A percentile compares a stretch with the other conserved stretches of the same genome.
Conservation (phyloP, 169 alveolate genomes). For the Neospora caninum region DNA sequence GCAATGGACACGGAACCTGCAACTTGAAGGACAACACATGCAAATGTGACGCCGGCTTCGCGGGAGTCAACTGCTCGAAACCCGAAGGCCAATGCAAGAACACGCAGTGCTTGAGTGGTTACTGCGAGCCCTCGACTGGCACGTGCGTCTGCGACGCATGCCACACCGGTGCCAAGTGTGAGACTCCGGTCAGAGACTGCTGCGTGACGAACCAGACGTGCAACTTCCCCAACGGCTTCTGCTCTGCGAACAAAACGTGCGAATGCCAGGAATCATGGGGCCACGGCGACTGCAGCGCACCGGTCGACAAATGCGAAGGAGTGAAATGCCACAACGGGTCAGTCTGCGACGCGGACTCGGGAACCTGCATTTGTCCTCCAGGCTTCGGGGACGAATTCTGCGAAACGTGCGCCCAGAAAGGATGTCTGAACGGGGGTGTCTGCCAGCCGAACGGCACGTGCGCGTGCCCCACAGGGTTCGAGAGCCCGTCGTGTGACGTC, state of each 20-base stretch:
- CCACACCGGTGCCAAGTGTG: constrained; percentile 48
- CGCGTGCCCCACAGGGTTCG: background rate
- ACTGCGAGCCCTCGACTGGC: constrained; percentile 48
- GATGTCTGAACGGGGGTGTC: constrained; percentile 34
- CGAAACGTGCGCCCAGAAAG: background rate
- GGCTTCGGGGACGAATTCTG: constrained; percentile 55
- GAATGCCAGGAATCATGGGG: constrained; percentile 43
- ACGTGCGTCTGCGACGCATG: constrained; percentile 56
- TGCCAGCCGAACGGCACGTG: constrained; percentile 57
- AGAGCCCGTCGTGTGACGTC: constrained; percentile 42
- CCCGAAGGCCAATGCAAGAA: constrained; percentile 6
- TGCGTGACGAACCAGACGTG: constrained; percentile 54
- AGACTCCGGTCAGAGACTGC: constrained; percentile 41
- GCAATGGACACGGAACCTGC: constrained; percentile 54
- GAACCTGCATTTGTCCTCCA: constrained; percentile 46
- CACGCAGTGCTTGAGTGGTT: background rate
- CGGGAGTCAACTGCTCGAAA: constrained; percentile 61
- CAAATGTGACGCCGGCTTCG: constrained; percentile 45
- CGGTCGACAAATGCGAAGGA: constrained; percentile 48
- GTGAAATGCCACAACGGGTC: constrained; percentile 52
- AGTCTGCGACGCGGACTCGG: constrained; percentile 44
- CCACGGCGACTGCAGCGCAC: constrained; percentile 39
- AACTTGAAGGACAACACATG: constrained; percentile 34
- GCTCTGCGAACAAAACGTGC: constrained; percentile 40
- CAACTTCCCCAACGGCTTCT: constrained; percentile 48